A percentile compares a stretch with the other conserved stretches of the same genome.
Conservation (phyloP, 768 basidiomycete species). For the Galerina marginata region DNA sequence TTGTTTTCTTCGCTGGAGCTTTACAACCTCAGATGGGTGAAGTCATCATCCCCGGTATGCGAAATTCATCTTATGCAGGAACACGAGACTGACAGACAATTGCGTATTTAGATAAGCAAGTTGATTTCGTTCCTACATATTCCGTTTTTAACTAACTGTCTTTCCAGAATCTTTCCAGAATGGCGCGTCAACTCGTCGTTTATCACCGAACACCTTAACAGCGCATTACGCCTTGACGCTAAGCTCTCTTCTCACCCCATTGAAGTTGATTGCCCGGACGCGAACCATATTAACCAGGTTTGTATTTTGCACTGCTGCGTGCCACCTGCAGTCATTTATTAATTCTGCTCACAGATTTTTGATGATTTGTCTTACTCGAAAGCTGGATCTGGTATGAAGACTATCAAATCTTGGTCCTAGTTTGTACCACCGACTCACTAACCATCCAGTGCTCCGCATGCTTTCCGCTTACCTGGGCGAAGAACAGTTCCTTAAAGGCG, state of each 20-base stretch:
- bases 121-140: not conserved
- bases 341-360: conserved; percentile 68
- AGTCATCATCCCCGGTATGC: conserved; percentile 76
- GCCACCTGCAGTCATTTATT: not conserved
- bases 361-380: conserved; percentile 88
- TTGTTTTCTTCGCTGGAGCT: not conserved
- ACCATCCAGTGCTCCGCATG: conserved; percentile 81
- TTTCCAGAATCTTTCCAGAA: conserved; percentile 65
- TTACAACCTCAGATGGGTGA: conserved; percentile 72
- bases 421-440: not conserved
- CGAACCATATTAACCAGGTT: conserved; percentile 82
- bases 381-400: conserved; percentile 71
- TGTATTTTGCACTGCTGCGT: not conserved
- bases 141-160: not conserved
- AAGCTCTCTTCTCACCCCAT: conserved; percentile 93
- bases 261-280: conserved; percentile 88
- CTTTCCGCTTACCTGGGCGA: conserved; percentile 87
- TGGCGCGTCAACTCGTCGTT: conserved; percentile 87
- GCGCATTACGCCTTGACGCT: conserved; percentile 81
- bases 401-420: not conserved
- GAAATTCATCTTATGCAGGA: not conserved
- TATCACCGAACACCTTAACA: conserved; percentile 74
- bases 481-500: conserved; percentile 85
- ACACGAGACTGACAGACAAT: not conserved
- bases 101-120: not conserved